phyloP scores from a whole-genome alignment of 768 basidiomycete genomes.

The Mycena sanguinolenta region DNA sequence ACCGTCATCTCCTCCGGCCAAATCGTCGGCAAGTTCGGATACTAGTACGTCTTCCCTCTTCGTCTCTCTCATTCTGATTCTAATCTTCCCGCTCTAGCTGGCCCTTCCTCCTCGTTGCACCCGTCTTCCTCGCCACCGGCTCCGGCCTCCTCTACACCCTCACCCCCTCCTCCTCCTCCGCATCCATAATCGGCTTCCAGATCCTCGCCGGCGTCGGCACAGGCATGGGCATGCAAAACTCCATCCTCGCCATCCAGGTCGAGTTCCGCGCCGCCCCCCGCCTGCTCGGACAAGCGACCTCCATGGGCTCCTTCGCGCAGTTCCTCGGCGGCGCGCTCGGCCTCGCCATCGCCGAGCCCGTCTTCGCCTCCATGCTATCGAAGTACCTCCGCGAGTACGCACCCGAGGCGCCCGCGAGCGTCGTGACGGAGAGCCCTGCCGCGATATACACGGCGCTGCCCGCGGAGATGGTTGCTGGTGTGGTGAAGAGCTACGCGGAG shows the following conservation, averaged over 20 bases:
- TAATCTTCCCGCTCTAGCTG: too few species aligned
- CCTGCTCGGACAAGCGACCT: slow-evolving; percentile 32
- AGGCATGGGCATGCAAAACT: slow-evolving; percentile 39
- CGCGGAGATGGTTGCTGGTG: not conserved
- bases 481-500: not conserved
- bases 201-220: slow-evolving; percentile 37
- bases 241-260: slow-evolving; percentile 38
- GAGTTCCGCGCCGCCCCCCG: slow-evolving; percentile 25
- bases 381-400: slow-evolving; percentile 30
- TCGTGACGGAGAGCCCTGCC: not conserved
- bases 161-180: slow-evolving; percentile 9
- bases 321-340: slow-evolving; percentile 33
- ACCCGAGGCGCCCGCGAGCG: slow-evolving; percentile 27
- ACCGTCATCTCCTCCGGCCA: not conserved
- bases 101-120: slow-evolving; percentile 22
- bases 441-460: not conserved
- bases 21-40: not conserved
- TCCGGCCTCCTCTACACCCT: slow-evolving; percentile 31
- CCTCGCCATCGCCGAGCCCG: slow-evolving; percentile 29
- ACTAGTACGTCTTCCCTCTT: not conserved
- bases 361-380: slow-evolving; percentile 25
- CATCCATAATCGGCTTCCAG: slow-evolving; percentile 31
- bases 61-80: too few species aligned
- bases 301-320: slow-evolving; percentile 35
- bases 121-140: slow-evolving; percentile 32